Percentiles rank a stretch among this genome's conserved stretches.
phyloP scores from a whole-genome alignment of 495 filamentous ascomycete genomes.

The Choiromyces venosus region DNA sequence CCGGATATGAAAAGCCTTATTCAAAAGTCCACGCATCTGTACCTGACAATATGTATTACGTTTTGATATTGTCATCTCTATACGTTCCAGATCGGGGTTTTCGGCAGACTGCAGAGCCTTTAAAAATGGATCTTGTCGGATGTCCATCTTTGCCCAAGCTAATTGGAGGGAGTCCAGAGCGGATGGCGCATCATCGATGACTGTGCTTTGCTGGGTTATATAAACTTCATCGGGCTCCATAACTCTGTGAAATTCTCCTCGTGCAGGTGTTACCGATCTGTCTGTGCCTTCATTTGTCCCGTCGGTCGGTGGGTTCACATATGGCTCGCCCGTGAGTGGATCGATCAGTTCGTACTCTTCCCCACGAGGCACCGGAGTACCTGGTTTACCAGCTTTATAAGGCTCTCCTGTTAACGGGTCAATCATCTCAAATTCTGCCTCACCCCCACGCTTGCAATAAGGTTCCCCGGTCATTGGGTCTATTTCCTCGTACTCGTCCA shows the following conservation, averaged over 20 bases:
- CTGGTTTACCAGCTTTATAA: not conserved
- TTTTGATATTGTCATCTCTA: conserved; percentile 49
- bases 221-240: not conserved
- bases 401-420: conserved; percentile 37
- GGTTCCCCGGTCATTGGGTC: conserved; percentile 19
- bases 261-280: not conserved
- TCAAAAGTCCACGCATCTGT: conserved; percentile 57
- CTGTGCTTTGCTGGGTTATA: not conserved
- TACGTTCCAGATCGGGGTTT: conserved; percentile 36
- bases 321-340: conserved; percentile 19
- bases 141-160: conserved; percentile 51
- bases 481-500: conserved; percentile 32
- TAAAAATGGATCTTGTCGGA: conserved; percentile 67
- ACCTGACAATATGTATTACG: conserved; percentile 59
- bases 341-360: conserved; percentile 37
- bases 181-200: not conserved
- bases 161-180: conserved; percentile 29
- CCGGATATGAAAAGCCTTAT: conserved; percentile 51
- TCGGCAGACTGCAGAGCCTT: conserved; percentile 47
- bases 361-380: not conserved
- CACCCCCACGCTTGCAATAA: not conserved
- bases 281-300: not conserved
- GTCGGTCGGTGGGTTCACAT: not conserved
- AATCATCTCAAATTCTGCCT: conserved; percentile 26
- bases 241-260: not conserved